phyloP scores from a whole-genome alignment of 208 protist species.

The Leishmania gerbilli region DNA sequence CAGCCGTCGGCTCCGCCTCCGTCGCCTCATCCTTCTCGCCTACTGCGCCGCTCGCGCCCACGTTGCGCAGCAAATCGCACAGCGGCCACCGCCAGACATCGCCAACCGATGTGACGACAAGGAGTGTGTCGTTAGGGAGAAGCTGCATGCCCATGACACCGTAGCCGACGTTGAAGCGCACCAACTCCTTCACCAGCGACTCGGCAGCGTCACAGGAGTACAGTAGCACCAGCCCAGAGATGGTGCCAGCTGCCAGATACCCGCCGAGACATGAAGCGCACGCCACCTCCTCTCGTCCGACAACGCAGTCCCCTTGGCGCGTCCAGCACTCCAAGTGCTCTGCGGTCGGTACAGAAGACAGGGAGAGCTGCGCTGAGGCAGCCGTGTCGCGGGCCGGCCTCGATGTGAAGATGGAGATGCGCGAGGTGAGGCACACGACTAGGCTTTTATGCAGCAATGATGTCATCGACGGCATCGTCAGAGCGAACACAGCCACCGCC shows the following conservation, averaged over 20 bases:
- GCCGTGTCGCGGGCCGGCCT: neutral
- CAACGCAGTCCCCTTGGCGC: slow-evolving; percentile 13
- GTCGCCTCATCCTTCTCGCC: slow-evolving; percentile 14
- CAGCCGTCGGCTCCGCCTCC: slow-evolving; percentile 26
- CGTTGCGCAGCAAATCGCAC: slow-evolving; percentile 44
- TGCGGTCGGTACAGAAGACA: neutral
- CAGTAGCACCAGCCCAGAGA: slow-evolving; percentile 75
- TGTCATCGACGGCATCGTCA: slow-evolving; percentile 8
- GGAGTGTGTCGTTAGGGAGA: slow-evolving; percentile 50
- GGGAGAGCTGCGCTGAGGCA: neutral
- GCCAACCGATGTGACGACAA: slow-evolving; percentile 74
- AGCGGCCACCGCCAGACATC: slow-evolving; percentile 89
- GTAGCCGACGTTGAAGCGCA: slow-evolving; percentile 86
- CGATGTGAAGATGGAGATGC: slow-evolving; percentile 39
- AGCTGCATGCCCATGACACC: slow-evolving; percentile 72
- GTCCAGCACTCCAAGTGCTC: slow-evolving; percentile 5
- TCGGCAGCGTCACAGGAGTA: slow-evolving; percentile 37
- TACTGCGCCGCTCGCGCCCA: neutral
- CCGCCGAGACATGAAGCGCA: slow-evolving; percentile 60
- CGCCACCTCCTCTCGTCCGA: slow-evolving; percentile 33
- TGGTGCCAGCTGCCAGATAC: slow-evolving; percentile 65
- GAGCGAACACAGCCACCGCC: slow-evolving; percentile 39
- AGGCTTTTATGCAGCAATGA: neutral
- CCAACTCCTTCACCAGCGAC: slow-evolving; percentile 47
- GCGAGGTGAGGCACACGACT: neutral